Evolutionary conservation across 257 asterid genomes (phyloP).

Genomic region (Ophiorrhiza pumila): DNA sequence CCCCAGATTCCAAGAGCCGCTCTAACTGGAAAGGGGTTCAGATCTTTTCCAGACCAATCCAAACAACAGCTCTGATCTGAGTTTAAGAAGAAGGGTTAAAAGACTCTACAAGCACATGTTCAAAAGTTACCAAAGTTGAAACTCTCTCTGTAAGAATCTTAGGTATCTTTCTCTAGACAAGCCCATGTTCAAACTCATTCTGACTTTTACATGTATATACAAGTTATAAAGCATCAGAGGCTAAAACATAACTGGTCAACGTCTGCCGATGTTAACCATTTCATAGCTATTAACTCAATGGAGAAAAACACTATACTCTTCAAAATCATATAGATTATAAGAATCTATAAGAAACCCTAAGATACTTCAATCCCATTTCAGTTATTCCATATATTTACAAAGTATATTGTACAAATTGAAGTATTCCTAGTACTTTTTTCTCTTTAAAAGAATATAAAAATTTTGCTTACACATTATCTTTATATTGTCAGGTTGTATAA

Average conservation of each 20-base stretch:
- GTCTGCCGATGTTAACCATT: neutral
- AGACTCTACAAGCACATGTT: no score
- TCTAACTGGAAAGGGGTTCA: neutral
- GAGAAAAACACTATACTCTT: neutral
- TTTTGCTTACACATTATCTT: neutral
- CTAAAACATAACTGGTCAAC: neutral
- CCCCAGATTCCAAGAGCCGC: no score
- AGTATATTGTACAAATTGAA: neutral
- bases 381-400: neutral
- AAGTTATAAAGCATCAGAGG: neutral
- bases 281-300: neutral
- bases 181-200: neutral
- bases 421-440: neutral
- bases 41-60: no score
- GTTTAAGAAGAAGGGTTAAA: neutral
- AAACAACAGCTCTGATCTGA: neutral
- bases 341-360: neutral
- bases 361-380: neutral
- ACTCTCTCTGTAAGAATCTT: neutral
- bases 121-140: no score
- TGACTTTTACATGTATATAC: neutral
- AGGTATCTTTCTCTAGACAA: neutral
- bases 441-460: no score
- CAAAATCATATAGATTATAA: neutral
- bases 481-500: neutral